These are phyloP conservation scores for Ballota nigra DNA, from an alignment of 257 asterid species.

Conservation along the genomic window DNA sequence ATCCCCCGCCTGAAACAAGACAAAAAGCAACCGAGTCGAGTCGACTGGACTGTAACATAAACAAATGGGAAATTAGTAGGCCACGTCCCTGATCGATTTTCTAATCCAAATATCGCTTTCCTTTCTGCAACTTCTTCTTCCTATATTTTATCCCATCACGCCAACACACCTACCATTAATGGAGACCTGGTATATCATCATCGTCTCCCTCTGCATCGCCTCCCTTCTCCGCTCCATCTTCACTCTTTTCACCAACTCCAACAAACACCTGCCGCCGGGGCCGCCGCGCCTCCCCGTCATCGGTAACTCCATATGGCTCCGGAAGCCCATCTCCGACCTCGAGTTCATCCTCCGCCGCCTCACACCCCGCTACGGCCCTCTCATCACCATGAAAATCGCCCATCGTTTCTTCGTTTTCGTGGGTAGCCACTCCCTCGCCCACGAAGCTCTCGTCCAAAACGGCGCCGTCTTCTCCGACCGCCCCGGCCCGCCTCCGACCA, in stretches of 20 bases:
- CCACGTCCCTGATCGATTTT: too few relatives aligned
- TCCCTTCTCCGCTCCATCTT: conserved; percentile 33
- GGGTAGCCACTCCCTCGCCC: conserved; percentile 39
- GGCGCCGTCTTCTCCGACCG: conserved; percentile 51
- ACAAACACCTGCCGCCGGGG: conserved; percentile 42
- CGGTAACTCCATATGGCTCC: conserved; percentile 39
- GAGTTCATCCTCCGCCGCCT: conserved; percentile 39
- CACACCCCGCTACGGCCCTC: conserved; percentile 37
- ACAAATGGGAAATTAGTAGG: too few relatives aligned
- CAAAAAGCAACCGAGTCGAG: too few relatives aligned
- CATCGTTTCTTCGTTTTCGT: conserved; percentile 33
- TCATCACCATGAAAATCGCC: conserved; percentile 35
- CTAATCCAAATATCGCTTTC: too few relatives aligned
- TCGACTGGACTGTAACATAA: too few relatives aligned
- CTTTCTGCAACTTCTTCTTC: too few relatives aligned
- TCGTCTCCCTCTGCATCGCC: conserved; percentile 45
- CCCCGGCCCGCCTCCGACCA: conserved; percentile 24
- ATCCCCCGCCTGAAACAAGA: too few relatives aligned
- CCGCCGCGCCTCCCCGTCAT: conserved; percentile 34
- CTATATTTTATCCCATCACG: too few relatives aligned
- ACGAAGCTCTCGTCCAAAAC: conserved; percentile 41
- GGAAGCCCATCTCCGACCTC: conserved; percentile 34
- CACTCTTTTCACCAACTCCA: conserved; percentile 13
- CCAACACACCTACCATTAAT: too few relatives aligned
- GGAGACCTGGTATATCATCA: conserved; percentile 39